Evolutionary conservation across 352 stramenopile species (phyloP), one percentile per base, ranked within the genome.

Genomic region (Phytophthora syringae): DNA sequence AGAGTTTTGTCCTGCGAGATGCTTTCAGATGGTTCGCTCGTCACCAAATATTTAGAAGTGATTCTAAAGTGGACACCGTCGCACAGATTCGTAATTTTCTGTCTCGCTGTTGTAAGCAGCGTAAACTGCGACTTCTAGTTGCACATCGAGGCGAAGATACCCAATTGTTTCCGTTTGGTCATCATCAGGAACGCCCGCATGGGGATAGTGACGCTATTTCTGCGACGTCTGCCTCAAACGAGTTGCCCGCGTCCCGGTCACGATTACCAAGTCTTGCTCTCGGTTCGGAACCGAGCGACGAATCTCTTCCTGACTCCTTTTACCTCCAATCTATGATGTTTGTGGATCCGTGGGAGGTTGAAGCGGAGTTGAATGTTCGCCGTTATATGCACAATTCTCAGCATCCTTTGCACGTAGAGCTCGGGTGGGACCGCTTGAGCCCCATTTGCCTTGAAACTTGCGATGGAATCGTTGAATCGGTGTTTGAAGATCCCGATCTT

Each of bases 301-400:
- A 66, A 25, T 12, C 30, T 42, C 52, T 70, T 2, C 51, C 57
- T 28, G 65, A 72, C n/a, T 70, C 57, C 5, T 60, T 73, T 16
- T 68, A 61, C 30, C 52, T 78, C 43, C 76, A 93, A 49, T 80
- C 84, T 15, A 89, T 95, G 66, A 90, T 92, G 80, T 93, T 95
- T 68, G 86, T 95, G 18, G 72, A 90, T 48, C 81, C 83, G 16
- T 95, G 86, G 86, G 84, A 95, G 72, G 77, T 92, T 47, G 86
- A 95, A 36, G 86, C 86, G 1, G 74, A 86, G 34, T 55, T 53
- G 53, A 95, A 87, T 61, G 70, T 84, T 12, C 69, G 72, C 9
- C 68, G 60, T 2, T 93, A 91, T 50, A 89, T 95, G 76, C 79
- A 93, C 52, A 71, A 72, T 42, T 59, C 57, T 37, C 48, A 74